Evolutionary conservation across 768 basidiomycete species (phyloP).

Genomic region (Tricholoma sp.): DNA sequence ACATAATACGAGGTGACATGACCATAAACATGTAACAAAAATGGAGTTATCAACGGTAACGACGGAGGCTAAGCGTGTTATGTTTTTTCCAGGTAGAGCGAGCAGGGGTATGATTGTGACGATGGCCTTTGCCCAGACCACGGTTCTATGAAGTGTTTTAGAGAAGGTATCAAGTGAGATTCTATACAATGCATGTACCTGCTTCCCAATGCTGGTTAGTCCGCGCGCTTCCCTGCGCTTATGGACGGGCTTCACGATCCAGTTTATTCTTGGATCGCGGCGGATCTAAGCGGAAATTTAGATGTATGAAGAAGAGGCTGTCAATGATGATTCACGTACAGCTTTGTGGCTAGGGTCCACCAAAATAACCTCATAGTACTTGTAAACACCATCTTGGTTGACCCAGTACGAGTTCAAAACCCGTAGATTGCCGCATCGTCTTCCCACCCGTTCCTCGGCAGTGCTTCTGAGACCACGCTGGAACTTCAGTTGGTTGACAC

Average conservation of each 20-base stretch:
- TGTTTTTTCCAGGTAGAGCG: constrained; percentile 95
- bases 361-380: constrained; percentile 98
- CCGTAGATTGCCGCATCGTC: constrained; percentile 91
- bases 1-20: constrained; percentile 21
- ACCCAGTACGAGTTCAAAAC: constrained; percentile 99
- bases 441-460: constrained; percentile 97
- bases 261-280: constrained; percentile 96
- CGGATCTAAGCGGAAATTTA: constrained; percentile 57
- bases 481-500: constrained; percentile 98
- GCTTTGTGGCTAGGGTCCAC: constrained; percentile 95
- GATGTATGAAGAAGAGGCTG: constrained; percentile 3
- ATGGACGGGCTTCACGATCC: constrained; percentile 98
- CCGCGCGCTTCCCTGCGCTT: constrained; percentile 98
- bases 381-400: constrained; percentile 98
- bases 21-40: constrained; percentile 18
- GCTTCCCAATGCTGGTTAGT: constrained; percentile 93
- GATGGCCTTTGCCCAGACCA: constrained; percentile 93
- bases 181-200: constrained; percentile 44
- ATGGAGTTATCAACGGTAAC: constrained; percentile 64
- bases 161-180: constrained; percentile 5
- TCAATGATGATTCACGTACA: constrained; percentile 40
- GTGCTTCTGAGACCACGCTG: constrained; percentile 89
- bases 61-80: constrained; percentile 93
- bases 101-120: constrained; percentile 89
- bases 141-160: constrained; percentile 60